phyloP scores from a whole-genome alignment of 306 rosid species.

The Crotalaria pallida region DNA sequence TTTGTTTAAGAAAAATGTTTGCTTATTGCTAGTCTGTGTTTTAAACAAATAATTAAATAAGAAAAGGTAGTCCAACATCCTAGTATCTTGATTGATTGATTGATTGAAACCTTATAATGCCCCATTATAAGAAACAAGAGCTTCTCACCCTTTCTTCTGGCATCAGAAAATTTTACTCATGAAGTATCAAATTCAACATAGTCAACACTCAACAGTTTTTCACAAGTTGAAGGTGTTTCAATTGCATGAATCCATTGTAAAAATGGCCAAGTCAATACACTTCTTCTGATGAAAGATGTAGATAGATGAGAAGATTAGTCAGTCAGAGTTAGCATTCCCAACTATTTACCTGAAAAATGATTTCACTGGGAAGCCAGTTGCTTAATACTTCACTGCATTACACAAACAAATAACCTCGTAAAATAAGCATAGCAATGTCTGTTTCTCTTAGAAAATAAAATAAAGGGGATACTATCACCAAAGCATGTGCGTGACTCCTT shows the following conservation, averaged over 20 bases:
- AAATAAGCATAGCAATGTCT: neutral
- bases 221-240: neutral
- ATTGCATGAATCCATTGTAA: conserved; percentile 1
- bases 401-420: neutral
- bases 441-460: conserved; percentile 4
- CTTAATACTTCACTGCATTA: conserved; percentile 72
- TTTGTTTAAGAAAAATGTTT: neutral
- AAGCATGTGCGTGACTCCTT: neutral
- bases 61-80: neutral
- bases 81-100: neutral
- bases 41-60: neutral
- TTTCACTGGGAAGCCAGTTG: conserved; percentile 60
- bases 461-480: neutral
- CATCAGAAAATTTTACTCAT: neutral
- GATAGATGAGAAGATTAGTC: neutral
- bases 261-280: conserved; percentile 1
- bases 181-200: neutral
- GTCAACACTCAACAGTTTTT: neutral
- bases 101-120: neutral
- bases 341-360: conserved; percentile 70
- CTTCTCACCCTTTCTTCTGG: neutral
- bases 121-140: neutral
- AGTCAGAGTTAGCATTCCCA: neutral
- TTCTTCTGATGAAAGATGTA: neutral
- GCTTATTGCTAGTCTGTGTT: neutral